Percentiles rank a stretch among this genome's conserved stretches.
phyloP scores from a whole-genome alignment of 306 rosid species.

The Lathyrus sativus region DNA sequence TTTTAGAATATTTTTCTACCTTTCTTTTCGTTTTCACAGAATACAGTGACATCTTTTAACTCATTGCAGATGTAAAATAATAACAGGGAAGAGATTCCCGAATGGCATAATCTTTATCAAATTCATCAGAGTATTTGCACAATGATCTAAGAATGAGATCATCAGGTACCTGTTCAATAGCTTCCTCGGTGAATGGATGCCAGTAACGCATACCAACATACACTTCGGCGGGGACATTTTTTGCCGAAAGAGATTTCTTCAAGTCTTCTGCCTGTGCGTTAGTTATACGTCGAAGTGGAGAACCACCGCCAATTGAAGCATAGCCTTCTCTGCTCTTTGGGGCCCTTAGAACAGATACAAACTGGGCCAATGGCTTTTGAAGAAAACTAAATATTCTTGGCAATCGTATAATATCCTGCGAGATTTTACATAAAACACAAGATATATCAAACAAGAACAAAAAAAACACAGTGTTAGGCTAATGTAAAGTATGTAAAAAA shows the following conservation, averaged over 20 bases:
- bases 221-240: slow-evolving; percentile 81
- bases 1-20: background rate
- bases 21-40: slow-evolving; percentile 1
- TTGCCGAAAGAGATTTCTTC: slow-evolving; percentile 65
- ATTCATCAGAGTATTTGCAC: background rate
- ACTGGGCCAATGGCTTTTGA: slow-evolving; percentile 94
- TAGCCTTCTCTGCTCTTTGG: slow-evolving; percentile 98
- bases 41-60: background rate
- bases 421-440: slow-evolving; percentile 23
- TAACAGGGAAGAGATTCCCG: background rate
- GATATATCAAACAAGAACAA: background rate
- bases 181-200: slow-evolving; percentile 98
- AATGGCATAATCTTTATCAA: background rate
- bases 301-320: slow-evolving; percentile 97
- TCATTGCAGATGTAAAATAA: background rate
- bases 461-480: background rate
- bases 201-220: slow-evolving; percentile 98
- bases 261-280: slow-evolving; percentile 92
- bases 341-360: slow-evolving; percentile 82
- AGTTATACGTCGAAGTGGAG: slow-evolving; percentile 88
- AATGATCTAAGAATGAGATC: slow-evolving; percentile 4
- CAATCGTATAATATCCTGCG: slow-evolving; percentile 87
- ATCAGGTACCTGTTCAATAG: slow-evolving; percentile 70
- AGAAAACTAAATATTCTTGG: slow-evolving; percentile 86
- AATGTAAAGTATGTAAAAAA: slow-evolving; percentile 8